Evolutionary conservation across 805 yeast genomes (phyloP), one percentile per base, ranked within the genome.

Genomic region (Candida montana): DNA sequence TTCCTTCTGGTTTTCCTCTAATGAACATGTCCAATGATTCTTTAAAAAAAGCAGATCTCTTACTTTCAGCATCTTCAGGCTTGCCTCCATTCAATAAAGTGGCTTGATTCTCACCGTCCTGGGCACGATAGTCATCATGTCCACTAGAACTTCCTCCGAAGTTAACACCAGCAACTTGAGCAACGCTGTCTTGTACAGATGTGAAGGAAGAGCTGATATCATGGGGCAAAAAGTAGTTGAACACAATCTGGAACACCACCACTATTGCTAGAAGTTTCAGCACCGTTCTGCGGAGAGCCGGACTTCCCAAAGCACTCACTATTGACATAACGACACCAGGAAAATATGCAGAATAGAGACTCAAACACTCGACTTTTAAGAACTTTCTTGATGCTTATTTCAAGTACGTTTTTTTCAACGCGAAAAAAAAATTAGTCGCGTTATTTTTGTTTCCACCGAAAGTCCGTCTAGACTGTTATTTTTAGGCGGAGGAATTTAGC

Each of bases 1-100:
- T 50, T 12, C 52, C 50, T 29, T 46, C 40, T 7, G 59, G 59
- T 35, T 54, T 51, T 34, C 48, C 46, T 33, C 42, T 47, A 15
- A 52, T 24, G 33, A 55, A 50, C 12, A 52, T 48, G 10, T 45
- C 44, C 12, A 55, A 32, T 9, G 59, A 49, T 6, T 47, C 37
- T 32, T 44, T 41, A 45, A 52, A 52, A 40, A 44, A 55, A 0
- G 42, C 7, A 5, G 17, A 24, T 29, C 45, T 39, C 17, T 37
- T 26, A n/a, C 17, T 31, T 31, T 36, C 20, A 10, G n/a, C 31
- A 11, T 31, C 13, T 7, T 12, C 28, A 29, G 12, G 24, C 15
- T 5, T 6, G 9, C 4, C 4, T 6, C 18, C 18, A 29, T 5
- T 5, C 18, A 15, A 15, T 4, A n/a, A 4, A 29, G 31, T 18